Evolutionary conservation across 75 land plant genomes (phyloP).

Genomic region (Pseudotsuga menziesii): DNA sequence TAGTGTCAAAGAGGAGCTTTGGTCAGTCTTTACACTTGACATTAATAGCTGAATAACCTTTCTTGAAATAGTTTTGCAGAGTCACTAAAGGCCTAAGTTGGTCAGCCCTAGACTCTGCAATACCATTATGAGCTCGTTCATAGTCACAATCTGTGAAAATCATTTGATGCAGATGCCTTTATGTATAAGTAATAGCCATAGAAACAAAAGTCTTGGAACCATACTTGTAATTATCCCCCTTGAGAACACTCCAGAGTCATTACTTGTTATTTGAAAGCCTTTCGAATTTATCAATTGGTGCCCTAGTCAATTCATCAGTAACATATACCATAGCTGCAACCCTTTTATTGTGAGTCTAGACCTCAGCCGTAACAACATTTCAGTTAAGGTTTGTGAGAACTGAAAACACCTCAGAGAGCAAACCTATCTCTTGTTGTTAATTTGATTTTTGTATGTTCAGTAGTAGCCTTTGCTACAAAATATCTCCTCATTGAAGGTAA

Average conservation of each 20-base stretch:
- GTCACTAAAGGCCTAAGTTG: too few species aligned
- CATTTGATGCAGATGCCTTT: constrained; percentile 69
- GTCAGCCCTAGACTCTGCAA: not conserved
- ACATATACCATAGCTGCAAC: constrained; percentile 77
- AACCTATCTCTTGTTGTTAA: constrained; percentile 68
- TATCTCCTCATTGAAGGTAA: constrained; percentile 26
- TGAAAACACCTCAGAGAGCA: too few species aligned
- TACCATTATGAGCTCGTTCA: too few species aligned
- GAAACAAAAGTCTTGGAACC: constrained; percentile 37
- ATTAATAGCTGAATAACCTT: too few species aligned
- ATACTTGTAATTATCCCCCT: constrained; percentile 34
- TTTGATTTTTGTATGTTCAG: constrained; percentile 61
- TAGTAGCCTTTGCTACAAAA: too few species aligned
- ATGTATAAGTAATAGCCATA: constrained; percentile 31
- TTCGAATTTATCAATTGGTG: constrained; percentile 49
- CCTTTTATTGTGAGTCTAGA: constrained; percentile 84
- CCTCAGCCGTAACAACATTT: constrained; percentile 65
- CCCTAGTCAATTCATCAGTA: too few species aligned
- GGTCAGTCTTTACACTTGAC: too few species aligned
- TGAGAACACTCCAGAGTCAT: constrained; percentile 48
- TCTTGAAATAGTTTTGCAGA: too few species aligned
- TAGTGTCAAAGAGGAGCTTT: too few species aligned
- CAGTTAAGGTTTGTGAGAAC: constrained; percentile 60
- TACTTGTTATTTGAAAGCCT: constrained; percentile 45
- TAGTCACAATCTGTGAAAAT: constrained; percentile 73